These are phyloP conservation scores for Colletotrichum lini DNA, from an alignment of 2,329 filamentous ascomycete genomes.

Conservation along the genomic window DNA sequence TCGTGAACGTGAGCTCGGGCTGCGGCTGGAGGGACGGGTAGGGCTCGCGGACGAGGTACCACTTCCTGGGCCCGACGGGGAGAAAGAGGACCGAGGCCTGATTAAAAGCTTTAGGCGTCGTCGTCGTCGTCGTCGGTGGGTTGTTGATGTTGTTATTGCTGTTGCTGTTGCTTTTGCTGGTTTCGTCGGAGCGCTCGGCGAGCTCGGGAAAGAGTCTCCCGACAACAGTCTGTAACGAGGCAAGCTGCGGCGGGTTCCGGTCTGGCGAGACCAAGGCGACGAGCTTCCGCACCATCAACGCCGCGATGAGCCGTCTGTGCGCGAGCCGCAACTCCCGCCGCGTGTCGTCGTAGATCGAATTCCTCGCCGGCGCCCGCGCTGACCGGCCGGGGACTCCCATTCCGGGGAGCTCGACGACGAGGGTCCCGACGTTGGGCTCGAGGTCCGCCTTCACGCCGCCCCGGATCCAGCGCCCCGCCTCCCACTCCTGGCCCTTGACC, in stretches of 20 bases:
- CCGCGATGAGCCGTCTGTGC: constrained; percentile 61
- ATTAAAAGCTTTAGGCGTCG: constrained; percentile 57
- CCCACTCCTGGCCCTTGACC: constrained; percentile 60
- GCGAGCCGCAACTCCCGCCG: constrained; percentile 48
- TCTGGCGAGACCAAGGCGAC: constrained; percentile 67
- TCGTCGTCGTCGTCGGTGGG: too few relatives aligned
- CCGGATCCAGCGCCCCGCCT: constrained; percentile 69
- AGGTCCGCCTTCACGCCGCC: constrained; percentile 63
- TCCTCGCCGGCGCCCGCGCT: constrained; percentile 35
- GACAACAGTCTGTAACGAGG: constrained; percentile 62
- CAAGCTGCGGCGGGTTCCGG: constrained; percentile 56
- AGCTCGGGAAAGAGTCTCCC: constrained; percentile 65
- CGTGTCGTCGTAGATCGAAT: constrained; percentile 4
- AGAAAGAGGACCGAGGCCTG: constrained; percentile 57
- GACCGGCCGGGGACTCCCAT: constrained; percentile 45
- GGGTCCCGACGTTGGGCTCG: constrained; percentile 63
- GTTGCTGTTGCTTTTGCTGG: background rate
- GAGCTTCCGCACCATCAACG: constrained; percentile 63
- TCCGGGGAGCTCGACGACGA: constrained; percentile 61
- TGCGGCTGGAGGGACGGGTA: constrained; percentile 58
- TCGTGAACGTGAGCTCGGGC: constrained; percentile 43
- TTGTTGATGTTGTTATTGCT: background rate
- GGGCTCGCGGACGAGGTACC: constrained; percentile 63
- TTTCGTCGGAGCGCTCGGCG: constrained; percentile 16
- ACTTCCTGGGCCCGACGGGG: constrained; percentile 55